These are phyloP conservation scores for Cichorium intybus DNA, from an alignment of 140 eudicot genomes.

Conservation along the genomic window DNA sequence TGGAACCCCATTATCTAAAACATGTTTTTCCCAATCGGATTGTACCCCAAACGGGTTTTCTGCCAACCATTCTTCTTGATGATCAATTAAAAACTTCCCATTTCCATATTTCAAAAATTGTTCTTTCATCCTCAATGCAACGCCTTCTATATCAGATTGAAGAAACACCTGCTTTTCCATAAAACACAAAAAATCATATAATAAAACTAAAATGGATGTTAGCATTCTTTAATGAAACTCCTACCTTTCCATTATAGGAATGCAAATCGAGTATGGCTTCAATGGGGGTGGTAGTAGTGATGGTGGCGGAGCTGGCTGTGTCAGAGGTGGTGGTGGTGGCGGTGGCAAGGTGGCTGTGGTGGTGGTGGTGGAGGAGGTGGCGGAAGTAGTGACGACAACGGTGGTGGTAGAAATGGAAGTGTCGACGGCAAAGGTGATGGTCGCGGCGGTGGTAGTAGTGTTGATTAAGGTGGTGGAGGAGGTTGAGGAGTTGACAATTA, in stretches of 20 bases:
- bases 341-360: no score
- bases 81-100: slow-evolving; percentile 47
- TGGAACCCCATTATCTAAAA: slow-evolving; percentile 57
- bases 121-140: slow-evolving; percentile 70
- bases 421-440: no score
- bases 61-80: slow-evolving; percentile 54
- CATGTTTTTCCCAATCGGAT: slow-evolving; percentile 92
- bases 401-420: no score
- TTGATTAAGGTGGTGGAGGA: no score
- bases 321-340: no score
- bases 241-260: slow-evolving; percentile 60
- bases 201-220: not conserved
- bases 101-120: slow-evolving; percentile 57
- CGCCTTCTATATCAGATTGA: slow-evolving; percentile 80
- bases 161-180: slow-evolving; percentile 61
- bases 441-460: no score
- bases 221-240: not conserved
- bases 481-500: no score
- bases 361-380: no score
- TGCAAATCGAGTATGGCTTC: slow-evolving; percentile 76
- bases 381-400: no score
- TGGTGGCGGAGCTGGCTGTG: no score
- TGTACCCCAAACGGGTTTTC: slow-evolving; percentile 78
- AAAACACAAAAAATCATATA: not conserved
- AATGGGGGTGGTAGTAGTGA: no score